phyloP scores from a whole-genome alignment of 306 rosid species.

The Quercus alba region DNA sequence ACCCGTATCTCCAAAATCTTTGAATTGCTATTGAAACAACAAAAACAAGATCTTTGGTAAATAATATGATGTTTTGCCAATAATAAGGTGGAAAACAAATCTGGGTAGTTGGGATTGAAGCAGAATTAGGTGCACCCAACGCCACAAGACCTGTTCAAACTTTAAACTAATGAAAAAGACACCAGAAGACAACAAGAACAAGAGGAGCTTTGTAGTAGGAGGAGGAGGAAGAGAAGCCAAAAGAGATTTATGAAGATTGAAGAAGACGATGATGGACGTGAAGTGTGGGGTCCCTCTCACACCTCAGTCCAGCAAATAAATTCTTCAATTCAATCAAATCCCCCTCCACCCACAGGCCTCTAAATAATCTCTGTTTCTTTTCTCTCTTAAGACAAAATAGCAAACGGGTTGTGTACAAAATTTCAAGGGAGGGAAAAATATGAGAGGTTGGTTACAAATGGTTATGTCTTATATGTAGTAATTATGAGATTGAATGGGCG shows the following conservation, averaged over 20 bases:
- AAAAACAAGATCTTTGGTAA: constrained; percentile 5
- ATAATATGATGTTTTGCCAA: constrained; percentile 19
- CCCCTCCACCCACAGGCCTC: constrained; percentile 36
- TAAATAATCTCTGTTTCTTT: constrained; percentile 4
- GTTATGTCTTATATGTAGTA: no score
- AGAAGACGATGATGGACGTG: constrained; percentile 46
- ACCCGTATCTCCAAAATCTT: constrained; percentile 44
- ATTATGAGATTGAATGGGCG: constrained; percentile 26
- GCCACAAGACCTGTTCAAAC: constrained; percentile 27
- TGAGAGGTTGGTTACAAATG: no score
- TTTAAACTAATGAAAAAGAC: constrained; percentile 16
- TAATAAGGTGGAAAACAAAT: constrained; percentile 35
- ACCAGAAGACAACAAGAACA: constrained; percentile 22
- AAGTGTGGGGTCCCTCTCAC: constrained; percentile 37
- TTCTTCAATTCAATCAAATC: constrained; percentile 49
- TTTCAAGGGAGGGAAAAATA: constrained; percentile 1
- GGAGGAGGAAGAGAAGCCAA: constrained; percentile 24
- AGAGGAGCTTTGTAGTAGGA: constrained; percentile 12
- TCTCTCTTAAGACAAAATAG: constrained; percentile 26
- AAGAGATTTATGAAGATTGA: constrained; percentile 47
- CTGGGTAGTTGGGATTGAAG: constrained; percentile 34
- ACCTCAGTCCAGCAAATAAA: constrained; percentile 33
- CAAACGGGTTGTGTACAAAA: constrained; percentile 32
- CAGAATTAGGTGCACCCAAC: constrained; percentile 42
- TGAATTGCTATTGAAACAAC: constrained; percentile 9